phyloP scores from a whole-genome alignment of 2,329 filamentous ascomycete genomes.

The Penicillium sp. region DNA sequence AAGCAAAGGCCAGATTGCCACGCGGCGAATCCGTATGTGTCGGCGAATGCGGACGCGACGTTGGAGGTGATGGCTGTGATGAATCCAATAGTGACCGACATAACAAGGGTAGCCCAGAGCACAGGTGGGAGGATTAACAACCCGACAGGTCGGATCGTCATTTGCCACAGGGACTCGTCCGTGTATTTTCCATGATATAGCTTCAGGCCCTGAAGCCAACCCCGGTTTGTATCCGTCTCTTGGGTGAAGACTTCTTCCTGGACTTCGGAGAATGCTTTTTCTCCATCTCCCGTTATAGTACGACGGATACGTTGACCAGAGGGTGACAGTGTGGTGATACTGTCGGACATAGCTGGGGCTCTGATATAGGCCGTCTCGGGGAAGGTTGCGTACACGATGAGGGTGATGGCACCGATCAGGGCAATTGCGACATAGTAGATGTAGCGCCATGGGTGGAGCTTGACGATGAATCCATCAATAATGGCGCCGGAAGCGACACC shows the following conservation, averaged over 20 bases:
- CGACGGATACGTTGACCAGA: constrained; percentile 3
- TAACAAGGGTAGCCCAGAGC: constrained; percentile 20
- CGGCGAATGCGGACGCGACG: constrained; percentile 15
- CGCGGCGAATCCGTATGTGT: constrained; percentile 28
- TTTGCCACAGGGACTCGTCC: constrained; percentile 14
- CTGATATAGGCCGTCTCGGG: constrained; percentile 11
- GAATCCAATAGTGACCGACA: constrained; percentile 27
- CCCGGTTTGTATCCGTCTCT: not conserved
- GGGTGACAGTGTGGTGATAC: constrained; percentile 1
- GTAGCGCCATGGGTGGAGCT: constrained; percentile 9
- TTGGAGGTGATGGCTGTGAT: constrained; percentile 26
- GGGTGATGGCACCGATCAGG: constrained; percentile 7
- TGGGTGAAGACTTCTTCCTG: not conserved
- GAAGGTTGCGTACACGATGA: constrained; percentile 7
- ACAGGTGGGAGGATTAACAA: constrained; percentile 16
- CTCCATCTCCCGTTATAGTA: not conserved
- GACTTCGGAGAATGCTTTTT: not conserved
- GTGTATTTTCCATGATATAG: constrained; percentile 35
- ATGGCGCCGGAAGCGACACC: constrained; percentile 7
- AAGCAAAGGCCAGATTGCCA: constrained; percentile 53
- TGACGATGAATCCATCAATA: constrained; percentile 12
- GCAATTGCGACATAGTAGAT: constrained; percentile 13
- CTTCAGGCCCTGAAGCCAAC: constrained; percentile 7
- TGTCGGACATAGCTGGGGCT: not conserved
- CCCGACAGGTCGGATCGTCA: constrained; percentile 16